Base-by-base conservation (phyloP, 2,329 filamentous ascomycete genomes). In the Sporothrix luriei region DNA sequence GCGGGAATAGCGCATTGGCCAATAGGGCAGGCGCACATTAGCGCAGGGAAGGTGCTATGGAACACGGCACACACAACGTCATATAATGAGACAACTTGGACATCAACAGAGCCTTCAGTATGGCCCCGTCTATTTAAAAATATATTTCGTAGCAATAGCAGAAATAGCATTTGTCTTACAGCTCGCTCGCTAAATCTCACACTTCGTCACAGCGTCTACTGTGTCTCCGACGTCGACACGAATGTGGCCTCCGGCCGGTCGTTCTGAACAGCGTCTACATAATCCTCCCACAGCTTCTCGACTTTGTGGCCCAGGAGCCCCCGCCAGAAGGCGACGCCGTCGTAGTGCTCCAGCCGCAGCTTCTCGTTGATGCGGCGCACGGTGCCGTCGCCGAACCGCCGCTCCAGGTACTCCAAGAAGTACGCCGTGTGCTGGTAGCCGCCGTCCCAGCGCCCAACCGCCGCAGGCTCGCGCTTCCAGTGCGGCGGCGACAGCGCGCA, bases 341-440 rank as follows among this genome's bases (percentile, higher is more conserved):
- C 82, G 78, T 95, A 91, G 79, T 81, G 82, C 52, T 81, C 81
- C n/a, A 80, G 80, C 71, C 88, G 83, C 77, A 97, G 78, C 73
- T 84, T 85, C 76, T 88, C 90, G 76, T 96, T 91, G 65, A 95
- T 78, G 69, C 82, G 84, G 69, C 86, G 81, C 38, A 91, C 83
- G 0, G 86, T 87, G 9, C 86, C 88, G 10, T 78, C 75, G 0
- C 88, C 88, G 73, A 86, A 91, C 62, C 84, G 84, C 48, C 82
- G 78, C 80, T 97, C 94, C 61, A 98, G 80, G 81, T 92, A 97
- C 68, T 95, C 89, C 66, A 98, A 80, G 75, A 98, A 98, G 78
- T 92, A 98, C 0, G 90, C 95, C 7, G 94, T 98, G 74, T 91
- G 87, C 81, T 97, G 90, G 79, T 98, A 98, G 0, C 94, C 94